Percentiles rank a stretch among this genome's conserved stretches.
Conservation (phyloP, 495 filamentous ascomycete genomes). For the Penicillium lagena region DNA sequence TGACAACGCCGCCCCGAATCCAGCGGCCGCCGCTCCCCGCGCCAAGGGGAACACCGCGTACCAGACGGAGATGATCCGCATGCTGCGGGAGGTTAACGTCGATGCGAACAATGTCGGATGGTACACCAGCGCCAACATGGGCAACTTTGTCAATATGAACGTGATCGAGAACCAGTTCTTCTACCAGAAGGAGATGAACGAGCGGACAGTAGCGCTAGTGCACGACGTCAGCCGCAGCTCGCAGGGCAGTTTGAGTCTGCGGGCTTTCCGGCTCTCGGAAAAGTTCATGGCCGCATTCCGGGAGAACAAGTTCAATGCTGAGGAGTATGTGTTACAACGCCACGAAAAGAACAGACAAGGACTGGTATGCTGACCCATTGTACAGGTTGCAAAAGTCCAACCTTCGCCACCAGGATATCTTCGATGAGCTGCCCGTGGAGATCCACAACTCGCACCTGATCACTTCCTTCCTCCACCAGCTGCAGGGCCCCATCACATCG, state of each 20-base stretch:
- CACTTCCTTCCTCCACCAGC: conserved; percentile 88
- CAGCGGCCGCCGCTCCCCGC: conserved; percentile 82
- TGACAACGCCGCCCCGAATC: conserved; percentile 64
- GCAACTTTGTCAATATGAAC: conserved; percentile 91
- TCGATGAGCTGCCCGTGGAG: conserved; percentile 83
- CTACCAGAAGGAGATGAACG: conserved; percentile 91
- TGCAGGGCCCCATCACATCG: conserved; percentile 54
- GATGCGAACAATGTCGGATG: conserved; percentile 97
- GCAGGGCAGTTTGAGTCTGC: conserved; percentile 81
- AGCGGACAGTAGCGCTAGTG: conserved; percentile 87
- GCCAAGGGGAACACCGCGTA: conserved; percentile 84
- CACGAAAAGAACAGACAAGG: no score
- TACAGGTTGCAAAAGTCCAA: conserved; percentile 81
- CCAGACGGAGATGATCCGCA: conserved; percentile 96
- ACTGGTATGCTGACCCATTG: background rate
- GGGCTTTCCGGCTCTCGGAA: conserved; percentile 83
- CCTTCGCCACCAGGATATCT: conserved; percentile 87
- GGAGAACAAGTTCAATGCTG: conserved; percentile 94
- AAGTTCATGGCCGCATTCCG: conserved; percentile 89
- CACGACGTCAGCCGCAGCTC: conserved; percentile 92
- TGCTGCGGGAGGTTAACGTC: conserved; percentile 93
- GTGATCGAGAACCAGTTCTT: conserved; percentile 97
- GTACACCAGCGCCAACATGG: conserved; percentile 98
- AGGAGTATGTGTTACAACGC: conserved; percentile 55
- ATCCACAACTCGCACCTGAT: conserved; percentile 97